phyloP scores from a whole-genome alignment of 176 grass and related monocot species.

The Lolium perenne region DNA sequence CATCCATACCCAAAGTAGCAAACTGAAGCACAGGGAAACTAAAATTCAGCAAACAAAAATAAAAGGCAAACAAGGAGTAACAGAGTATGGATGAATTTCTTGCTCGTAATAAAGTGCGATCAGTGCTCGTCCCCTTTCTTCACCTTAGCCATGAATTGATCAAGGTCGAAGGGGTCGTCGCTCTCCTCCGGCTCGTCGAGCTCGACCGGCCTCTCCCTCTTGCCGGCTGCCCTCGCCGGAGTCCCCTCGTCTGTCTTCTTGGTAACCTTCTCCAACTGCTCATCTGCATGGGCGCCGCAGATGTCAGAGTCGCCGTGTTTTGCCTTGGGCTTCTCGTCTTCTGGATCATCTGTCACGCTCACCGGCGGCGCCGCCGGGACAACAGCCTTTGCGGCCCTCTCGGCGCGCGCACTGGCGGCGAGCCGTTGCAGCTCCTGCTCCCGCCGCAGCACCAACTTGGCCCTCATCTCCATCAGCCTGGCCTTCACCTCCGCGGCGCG shows the following conservation, averaged over 20 bases:
- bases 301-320: conserved; percentile 34
- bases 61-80: not conserved
- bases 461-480: conserved; percentile 35
- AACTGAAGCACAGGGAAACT: not conserved
- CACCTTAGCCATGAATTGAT: conserved; percentile 61
- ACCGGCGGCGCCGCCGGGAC: not conserved
- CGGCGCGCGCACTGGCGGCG: conserved; percentile 27
- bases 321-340: not conserved
- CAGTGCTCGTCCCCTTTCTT: conserved; percentile 60
- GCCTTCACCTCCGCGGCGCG: conserved; percentile 57
- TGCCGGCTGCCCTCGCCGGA: conserved; percentile 24
- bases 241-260: conserved; percentile 45
- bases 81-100: not conserved
- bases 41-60: not conserved
- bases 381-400: not conserved
- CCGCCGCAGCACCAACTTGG: conserved; percentile 21
- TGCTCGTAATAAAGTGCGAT: not conserved
- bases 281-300: conserved; percentile 29
- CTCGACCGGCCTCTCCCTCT: conserved; percentile 64
- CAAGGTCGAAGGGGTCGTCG: conserved; percentile 67
- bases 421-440: conserved; percentile 35
- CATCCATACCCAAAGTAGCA: not conserved
- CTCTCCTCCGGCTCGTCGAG: conserved; percentile 52
- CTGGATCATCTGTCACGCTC: not conserved
- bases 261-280: conserved; percentile 41